Conservation (phyloP, 2,329 filamentous ascomycete species). For the Botrytis elliptica region DNA sequence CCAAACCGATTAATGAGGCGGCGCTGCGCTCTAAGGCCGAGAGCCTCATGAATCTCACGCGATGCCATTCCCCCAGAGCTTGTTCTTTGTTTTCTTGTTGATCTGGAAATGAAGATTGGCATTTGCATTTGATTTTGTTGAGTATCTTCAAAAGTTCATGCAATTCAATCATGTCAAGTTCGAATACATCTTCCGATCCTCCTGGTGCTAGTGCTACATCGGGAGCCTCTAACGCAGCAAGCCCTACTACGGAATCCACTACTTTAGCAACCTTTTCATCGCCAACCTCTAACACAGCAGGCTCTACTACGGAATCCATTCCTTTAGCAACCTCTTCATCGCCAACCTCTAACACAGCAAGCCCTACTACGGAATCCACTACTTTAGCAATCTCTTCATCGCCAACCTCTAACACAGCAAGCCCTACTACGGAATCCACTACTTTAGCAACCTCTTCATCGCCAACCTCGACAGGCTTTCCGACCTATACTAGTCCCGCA, state of each 20-base stretch:
- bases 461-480: background rate
- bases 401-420: background rate
- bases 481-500: background rate
- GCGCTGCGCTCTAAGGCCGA: background rate
- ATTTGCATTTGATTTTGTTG: background rate
- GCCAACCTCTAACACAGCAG: background rate
- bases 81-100: background rate
- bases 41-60: background rate
- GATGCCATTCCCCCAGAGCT: background rate
- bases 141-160: background rate
- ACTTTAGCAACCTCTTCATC: background rate
- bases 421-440: background rate
- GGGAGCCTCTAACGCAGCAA: background rate
- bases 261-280: background rate
- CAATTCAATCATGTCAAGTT: background rate
- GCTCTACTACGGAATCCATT: background rate
- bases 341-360: background rate
- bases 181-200: background rate
- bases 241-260: background rate
- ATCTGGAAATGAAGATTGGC: background rate
- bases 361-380: no score
- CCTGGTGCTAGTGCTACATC: background rate
- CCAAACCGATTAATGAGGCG: background rate
- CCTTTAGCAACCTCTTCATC: background rate
- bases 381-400: no score